A percentile compares a stretch with the other conserved stretches of the same genome.
Evolutionary conservation across 2,329 filamentous ascomycete genomes (phyloP).

Genomic region (Magnaporthiopsis incrustans): DNA sequence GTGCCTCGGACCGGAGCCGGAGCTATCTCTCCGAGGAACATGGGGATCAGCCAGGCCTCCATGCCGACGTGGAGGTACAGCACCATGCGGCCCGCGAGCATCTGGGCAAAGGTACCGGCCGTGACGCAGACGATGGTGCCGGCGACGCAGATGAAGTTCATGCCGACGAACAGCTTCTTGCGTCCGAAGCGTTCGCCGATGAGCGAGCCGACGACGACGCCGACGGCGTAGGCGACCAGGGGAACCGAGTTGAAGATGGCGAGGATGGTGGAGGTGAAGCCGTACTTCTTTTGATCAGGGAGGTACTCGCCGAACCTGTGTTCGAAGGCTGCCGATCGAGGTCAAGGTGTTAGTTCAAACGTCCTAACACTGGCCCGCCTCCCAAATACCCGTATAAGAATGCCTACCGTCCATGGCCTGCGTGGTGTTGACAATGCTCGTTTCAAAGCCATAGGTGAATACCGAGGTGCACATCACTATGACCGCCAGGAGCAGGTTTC

Average conservation of each 20-base stretch:
- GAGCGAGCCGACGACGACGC: slow-evolving; percentile 9
- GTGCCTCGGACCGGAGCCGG: slow-evolving; percentile 12
- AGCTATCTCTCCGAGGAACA: slow-evolving; percentile 15
- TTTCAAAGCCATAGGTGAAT: slow-evolving; percentile 13
- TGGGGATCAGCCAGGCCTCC: slow-evolving; percentile 15
- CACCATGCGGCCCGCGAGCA: slow-evolving; percentile 11
- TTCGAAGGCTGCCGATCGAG: slow-evolving; percentile 7
- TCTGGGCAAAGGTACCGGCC: slow-evolving; percentile 8
- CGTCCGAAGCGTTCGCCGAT: slow-evolving; percentile 12
- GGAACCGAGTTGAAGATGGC: slow-evolving; percentile 8
- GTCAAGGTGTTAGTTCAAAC: too few relatives aligned
- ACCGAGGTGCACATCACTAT: background rate
- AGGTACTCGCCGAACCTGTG: slow-evolving; percentile 10
- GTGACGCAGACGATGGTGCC: slow-evolving; percentile 10
- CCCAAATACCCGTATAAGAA: background rate
- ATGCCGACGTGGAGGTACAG: slow-evolving; percentile 12
- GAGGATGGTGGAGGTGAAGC: slow-evolving; percentile 10
- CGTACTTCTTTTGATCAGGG: slow-evolving; percentile 1
- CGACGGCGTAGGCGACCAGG: slow-evolving; percentile 8
- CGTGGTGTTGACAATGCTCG: slow-evolving; percentile 8
- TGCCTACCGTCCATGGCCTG: slow-evolving; percentile 11
- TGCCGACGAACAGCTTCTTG: slow-evolving; percentile 11
- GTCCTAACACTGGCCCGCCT: background rate
- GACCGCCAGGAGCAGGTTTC: too few relatives aligned
- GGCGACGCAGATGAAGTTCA: slow-evolving; percentile 11